phyloP scores from a whole-genome alignment of 495 filamentous ascomycete species.

The Hypoxylon fuscum region DNA sequence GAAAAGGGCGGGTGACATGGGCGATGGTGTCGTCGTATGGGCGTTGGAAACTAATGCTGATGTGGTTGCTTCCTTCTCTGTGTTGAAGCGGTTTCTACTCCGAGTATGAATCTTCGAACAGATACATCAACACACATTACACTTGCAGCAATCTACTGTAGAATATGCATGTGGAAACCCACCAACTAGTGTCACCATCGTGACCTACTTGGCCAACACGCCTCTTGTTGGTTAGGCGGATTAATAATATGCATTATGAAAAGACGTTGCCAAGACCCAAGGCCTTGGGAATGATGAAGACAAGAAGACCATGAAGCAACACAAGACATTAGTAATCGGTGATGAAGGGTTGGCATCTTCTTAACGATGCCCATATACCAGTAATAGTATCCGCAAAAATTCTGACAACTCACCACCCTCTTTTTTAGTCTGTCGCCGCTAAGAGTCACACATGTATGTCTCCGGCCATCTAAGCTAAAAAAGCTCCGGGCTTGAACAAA shows the following conservation, averaged over 20 bases:
- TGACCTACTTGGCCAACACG: conserved; percentile 12
- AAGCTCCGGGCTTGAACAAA: neutral
- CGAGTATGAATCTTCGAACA: conserved; percentile 15
- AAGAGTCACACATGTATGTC: neutral
- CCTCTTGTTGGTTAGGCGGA: neutral
- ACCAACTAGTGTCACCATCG: conserved; percentile 18
- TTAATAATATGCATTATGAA: conserved; percentile 1
- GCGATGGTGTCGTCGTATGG: conserved; percentile 10
- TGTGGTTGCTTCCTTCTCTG: neutral
- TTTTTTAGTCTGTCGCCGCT: neutral
- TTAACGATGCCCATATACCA: neutral
- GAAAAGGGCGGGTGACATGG: conserved; percentile 18
- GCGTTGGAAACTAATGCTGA: conserved; percentile 1
- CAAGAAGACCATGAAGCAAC: conserved; percentile 4
- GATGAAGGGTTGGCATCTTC: neutral
- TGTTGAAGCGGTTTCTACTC: conserved; percentile 1
- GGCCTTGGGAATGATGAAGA: conserved; percentile 4
- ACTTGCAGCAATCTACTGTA: no score
- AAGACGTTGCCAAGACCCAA: conserved; percentile 19
- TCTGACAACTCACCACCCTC: neutral
- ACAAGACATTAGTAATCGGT: neutral
- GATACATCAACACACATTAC: no score
- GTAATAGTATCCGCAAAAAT: neutral
- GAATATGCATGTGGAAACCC: no score
- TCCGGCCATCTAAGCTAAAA: neutral